Base-by-base conservation (phyloP, 2,329 filamentous ascomycete genomes). In the Aspergillus transmontanensis region DNA sequence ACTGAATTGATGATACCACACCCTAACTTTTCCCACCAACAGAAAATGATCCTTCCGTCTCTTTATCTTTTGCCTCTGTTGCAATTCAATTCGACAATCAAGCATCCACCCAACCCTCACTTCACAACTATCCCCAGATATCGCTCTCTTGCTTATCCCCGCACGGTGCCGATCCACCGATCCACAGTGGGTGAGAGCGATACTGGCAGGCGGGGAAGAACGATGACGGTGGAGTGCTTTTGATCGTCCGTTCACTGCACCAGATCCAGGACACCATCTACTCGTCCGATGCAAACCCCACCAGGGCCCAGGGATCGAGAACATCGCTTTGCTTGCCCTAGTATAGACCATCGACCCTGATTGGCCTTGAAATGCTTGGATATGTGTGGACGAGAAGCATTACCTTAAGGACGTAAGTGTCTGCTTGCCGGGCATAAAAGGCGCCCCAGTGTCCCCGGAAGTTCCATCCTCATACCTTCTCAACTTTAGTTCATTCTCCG, bases 281-380 rank as follows among this genome's bases (percentile, higher is more conserved):
- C 39, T 53, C 48, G 16, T 58, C 59, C 43, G 36, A 61, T 60
- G 55, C 59, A 61, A 36, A 26, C 62, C 57, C 64, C 64, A 68
- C 62, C 36, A 5, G 34, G 59, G 45, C 54, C 45, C 59, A 61
- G 54, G 54, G 54, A 61, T 58, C 54, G 34, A 48, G 28, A 32
- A 19, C 12, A 26, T 57, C 54, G n/a, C 32, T 21, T 57, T 28
- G 28, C 28, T 46, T 39, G 41, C 16, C 30, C 34, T n/a, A 19
- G n/a, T 23, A 12, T 30, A 12, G 16, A 11, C 43, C 6, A 16
- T 28, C 6, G 23, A 34, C 34, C 19, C 28, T 55, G 58, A 39
- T 60, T 60, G 57, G 57, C 43, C 9, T 6, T 19, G 9, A n/a
- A 19, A 23, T 41, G 6, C 28, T 11, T 32, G 45, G 30, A 50